phyloP scores from a whole-genome alignment of 345 rosid genomes.

The Heritiera fomes region DNA sequence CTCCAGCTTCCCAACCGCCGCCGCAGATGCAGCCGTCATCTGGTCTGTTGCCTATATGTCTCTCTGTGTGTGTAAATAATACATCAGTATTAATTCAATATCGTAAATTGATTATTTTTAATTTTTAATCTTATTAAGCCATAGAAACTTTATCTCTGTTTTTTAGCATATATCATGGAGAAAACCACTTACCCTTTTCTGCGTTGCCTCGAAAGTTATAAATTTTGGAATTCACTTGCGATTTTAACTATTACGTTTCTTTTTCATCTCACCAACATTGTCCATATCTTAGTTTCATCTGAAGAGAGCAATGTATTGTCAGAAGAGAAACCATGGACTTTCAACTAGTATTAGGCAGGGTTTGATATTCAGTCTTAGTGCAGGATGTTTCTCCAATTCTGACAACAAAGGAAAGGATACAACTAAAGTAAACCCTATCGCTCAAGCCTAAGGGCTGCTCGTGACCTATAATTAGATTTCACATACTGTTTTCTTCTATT shows the following conservation, averaged over 20 bases:
- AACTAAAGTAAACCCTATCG: neutral
- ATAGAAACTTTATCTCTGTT: neutral
- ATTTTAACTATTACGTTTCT: neutral
- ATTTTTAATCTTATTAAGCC: neutral
- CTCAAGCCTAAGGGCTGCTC: neutral
- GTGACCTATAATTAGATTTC: neutral
- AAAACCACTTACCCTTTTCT: neutral
- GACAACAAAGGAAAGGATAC: neutral
- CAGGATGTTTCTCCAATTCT: neutral
- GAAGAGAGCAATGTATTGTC: neutral
- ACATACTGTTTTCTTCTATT: neutral
- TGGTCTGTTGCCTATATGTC: neutral
- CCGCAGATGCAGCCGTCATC: slow-evolving; percentile 20
- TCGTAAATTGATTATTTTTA: neutral
- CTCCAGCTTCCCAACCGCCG: slow-evolving; percentile 18
- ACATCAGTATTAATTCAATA: neutral
- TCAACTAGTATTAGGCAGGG: neutral
- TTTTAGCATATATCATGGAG: neutral
- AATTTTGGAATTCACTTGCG: neutral
- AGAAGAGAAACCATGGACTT: neutral
- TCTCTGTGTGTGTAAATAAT: neutral
- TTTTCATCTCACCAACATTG: neutral
- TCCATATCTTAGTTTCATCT: neutral
- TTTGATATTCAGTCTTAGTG: neutral
- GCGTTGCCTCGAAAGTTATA: neutral